Base-by-base conservation (phyloP, 106 monocot species). In the Iris macrosiphon region DNA sequence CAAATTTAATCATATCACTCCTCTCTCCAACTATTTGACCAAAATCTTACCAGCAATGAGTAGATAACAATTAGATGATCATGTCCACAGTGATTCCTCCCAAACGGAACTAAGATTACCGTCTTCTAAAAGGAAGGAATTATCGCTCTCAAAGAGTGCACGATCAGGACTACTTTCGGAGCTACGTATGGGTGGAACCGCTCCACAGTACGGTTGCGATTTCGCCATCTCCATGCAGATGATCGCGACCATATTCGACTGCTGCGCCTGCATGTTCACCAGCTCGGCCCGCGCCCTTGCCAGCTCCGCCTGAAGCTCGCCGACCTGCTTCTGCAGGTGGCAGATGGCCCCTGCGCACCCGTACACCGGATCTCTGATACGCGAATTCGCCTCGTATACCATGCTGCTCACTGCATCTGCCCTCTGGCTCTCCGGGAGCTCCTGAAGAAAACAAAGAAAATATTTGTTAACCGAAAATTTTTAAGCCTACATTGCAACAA, bases 321-420 rank as follows among this genome's bases (percentile, higher is more conserved):
- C 38, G 31, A 72, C 72, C 18, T 81, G 67, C 67, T 67, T 76
- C 59, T 76, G 75, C 14, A 81, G 76, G 45, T 64, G 71, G 63
- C 62, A 81, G 24, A 81, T 70, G 16, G 67, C 45, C 2, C 81
- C 81, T 0, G 76, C 72, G 22, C 72, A 68, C 9, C 81, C 81
- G 40, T 81, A 81, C 31, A 81, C 76, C 2, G 76, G 81, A 30
- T 81, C 76, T 5, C 68, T 39, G 37, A 68, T 34, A 28, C 81
- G 37, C 18, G 81, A 76, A 41, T 68, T 57, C 10, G 81, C 81
- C 47, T 79, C 79, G 60, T 79, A 79, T 19, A 81, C 81, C 72
- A 81, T 71, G 59, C 81, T 81, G 63, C 68, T 72, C 35, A 76
- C 81, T 9, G 81, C 76, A 21, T 81, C 81, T 4, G 62, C 76